Evolutionary conservation across 345 rosid genomes (phyloP), one percentile per base, ranked within the genome.

Genomic region (Brassica incana): DNA sequence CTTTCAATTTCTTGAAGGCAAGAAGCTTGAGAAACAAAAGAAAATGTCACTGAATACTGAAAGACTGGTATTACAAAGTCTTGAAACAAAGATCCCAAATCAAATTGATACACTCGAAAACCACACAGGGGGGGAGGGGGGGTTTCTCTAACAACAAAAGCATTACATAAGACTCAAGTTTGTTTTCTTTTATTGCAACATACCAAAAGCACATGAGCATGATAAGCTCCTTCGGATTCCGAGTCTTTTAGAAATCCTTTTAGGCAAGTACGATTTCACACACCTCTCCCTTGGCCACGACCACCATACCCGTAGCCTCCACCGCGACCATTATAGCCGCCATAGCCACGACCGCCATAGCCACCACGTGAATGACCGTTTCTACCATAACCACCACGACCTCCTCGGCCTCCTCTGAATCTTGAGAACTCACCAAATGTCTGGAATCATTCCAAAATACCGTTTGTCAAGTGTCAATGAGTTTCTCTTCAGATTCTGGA

Each of bases 381-480:
- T 30, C 84, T 77, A 59, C 87, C 81, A 72, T 78, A 78, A 40
- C 77, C 73, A 14, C 79, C 77, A 40, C 79, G 72, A 3, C 83
- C 83, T 25, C 79, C 72, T 80, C 79, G 76, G 15, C 83, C 83
- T 16, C 83, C 83, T 70, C 79, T 75, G 70, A 84, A 67, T 69
- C 93, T 86, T 16, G 91, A 77, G 76, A 88, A 89, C 15, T 89
- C 90, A 54, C 96, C 96, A 72, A 91, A 91, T 52, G 91, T 91
- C 96, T 91, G 85, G 35, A 82, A 70, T 69, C 64, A 76, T 14
- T 45, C 40, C 71, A 11, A 11, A 18, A 10, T 40, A 72, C 52
- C 18, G 4, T 78, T 61, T 71, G 50, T 73, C 15, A 69, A 8
- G 32, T n/a, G 73, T 56, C 61, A 12, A 76, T 66, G 65, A 7